Percentiles rank a stretch among this genome's conserved stretches.
phyloP scores from a whole-genome alignment of 202 grass and related monocot genomes.

The Zoysia matrella region DNA sequence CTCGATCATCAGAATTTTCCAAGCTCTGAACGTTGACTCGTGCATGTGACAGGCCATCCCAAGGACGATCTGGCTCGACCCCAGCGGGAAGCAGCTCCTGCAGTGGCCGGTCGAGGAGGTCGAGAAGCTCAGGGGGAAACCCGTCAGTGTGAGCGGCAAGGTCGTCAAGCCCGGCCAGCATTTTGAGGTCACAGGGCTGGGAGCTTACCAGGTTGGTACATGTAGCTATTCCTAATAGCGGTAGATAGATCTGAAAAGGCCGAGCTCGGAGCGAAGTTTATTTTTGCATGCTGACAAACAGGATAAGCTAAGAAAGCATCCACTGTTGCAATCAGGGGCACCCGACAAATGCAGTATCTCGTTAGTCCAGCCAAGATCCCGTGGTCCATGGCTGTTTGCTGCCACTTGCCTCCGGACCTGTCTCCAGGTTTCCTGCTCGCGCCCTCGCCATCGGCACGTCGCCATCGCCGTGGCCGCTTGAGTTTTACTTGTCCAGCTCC shows the following conservation, averaged over 20 bases:
- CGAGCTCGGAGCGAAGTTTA: not conserved
- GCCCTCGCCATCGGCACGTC: not conserved
- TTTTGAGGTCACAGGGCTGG: not conserved
- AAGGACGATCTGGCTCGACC: constrained; percentile 52
- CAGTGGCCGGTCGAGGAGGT: no score
- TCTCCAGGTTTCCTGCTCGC: not conserved
- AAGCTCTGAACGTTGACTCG: not conserved
- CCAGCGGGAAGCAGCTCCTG: no score
- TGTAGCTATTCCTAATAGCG: no score
- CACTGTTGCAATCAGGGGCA: not conserved
- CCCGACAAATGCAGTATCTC: not conserved
- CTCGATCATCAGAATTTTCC: not conserved
- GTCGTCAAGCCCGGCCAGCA: no score
- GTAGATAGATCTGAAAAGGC: not conserved
- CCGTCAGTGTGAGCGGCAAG: no score
- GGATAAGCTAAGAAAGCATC: not conserved
- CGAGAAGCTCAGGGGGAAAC: no score
- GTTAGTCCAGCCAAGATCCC: constrained; percentile 13
- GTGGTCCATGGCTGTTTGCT: constrained; percentile 9
- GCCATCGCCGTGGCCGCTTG: constrained; percentile 1
- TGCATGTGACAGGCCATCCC: constrained; percentile 49
- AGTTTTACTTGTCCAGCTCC: not conserved
- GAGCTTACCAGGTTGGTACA: not conserved
- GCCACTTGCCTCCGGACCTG: not conserved
- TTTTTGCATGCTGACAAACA: not conserved